Base-by-base conservation (phyloP, 2,329 filamentous ascomycete genomes). In the Tolypocladium nubicola region DNA sequence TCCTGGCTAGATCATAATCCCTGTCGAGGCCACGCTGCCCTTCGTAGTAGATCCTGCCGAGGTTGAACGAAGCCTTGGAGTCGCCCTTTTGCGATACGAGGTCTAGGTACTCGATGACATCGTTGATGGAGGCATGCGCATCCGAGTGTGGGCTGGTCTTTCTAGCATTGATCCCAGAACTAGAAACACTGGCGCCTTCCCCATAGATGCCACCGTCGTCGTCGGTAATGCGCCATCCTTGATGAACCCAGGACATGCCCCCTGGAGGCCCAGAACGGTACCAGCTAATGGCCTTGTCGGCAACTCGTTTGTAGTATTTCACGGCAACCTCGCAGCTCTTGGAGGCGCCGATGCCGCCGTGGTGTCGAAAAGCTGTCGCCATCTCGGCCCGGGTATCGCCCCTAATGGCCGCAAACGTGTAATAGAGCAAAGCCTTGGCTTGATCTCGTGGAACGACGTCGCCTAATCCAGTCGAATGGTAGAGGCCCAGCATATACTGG, bases 401-500 rank as follows among this genome's bases (percentile, higher is more conserved):
- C 56, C 84, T 84, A 62, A 91, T 80, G 0, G 94, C 94, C 0
- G 94, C 93, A 69, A 97, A 94, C 0, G 90, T 96, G 71, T 99
- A 93, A 71, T 97, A 97, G 45, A 97, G 77, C 65, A 97, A 79
- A 4, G 94, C 90, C 72, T 90, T 92, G 13, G 92, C 92, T 73
- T 97, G 94, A 66, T 99, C 89, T 49, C 84, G 82, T 68, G 89
- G 83, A 7, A 96, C 89, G 1, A 86, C 86, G 38, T 84, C 84
- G 19, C 90, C 92, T 58, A 99, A 80, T 0, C 94, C 94, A 0
- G 94, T 99, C 40, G 92, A 92, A 73, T 99, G 93, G 82, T 96
- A 94, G 64, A 99, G 84, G 0, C 90, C 94, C 52, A 97, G 70
- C 93, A 99, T 97, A 72, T 96, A 88, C 70, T 97, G 90, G 1